Base-by-base conservation (phyloP, 257 asterid genomes). In the Catharanthus roseus region DNA sequence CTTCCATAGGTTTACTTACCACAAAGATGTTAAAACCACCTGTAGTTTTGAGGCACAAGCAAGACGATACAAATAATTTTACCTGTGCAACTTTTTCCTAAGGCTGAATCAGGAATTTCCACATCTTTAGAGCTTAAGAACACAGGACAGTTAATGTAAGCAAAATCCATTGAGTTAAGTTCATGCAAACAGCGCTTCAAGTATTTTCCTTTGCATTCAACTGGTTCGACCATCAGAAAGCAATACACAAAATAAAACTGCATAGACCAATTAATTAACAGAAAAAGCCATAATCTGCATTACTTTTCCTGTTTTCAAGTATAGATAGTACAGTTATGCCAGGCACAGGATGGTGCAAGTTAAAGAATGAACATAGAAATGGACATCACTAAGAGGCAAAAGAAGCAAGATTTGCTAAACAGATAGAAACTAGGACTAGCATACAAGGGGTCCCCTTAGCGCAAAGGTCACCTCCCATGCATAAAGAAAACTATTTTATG, bases 21-120 rank as follows among this genome's bases (percentile, higher is more conserved):
- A n/a, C n/a, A n/a, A n/a, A 50, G 39, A 71, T 60, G 53, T 29
- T 33, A 69, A n/a, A 24, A 56, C 56, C 42, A n/a, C 24, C 61
- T 5, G 26, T 15, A 57, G 66, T 19, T 47, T 19, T 18, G 60
- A 29, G n/a, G 66, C 65, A 55, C 41, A 34, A 45, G 44, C 16
- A 44, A 61, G 69, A 29, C 24, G 18, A 70, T 54, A 55, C 21
- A 71, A 55, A 60, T 33, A 29, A 60, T 19, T 29, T 6, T 34
- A 21, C 11, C 50, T 31, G 2, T 44, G 2, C 15, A 36, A 41
- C 42, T 57, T 21, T 18, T 29, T 4, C 44, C 68, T 11, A 11
- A 29, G 42, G 21, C n/a, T 71, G 23, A 19, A 53, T 60, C 54
- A 42, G 47, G 47, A 71, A 42, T 4, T 60, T 44, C 24, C 42